Evolutionary conservation across 768 basidiomycete genomes (phyloP).

Genomic region (Collybiopsis luxurians): DNA sequence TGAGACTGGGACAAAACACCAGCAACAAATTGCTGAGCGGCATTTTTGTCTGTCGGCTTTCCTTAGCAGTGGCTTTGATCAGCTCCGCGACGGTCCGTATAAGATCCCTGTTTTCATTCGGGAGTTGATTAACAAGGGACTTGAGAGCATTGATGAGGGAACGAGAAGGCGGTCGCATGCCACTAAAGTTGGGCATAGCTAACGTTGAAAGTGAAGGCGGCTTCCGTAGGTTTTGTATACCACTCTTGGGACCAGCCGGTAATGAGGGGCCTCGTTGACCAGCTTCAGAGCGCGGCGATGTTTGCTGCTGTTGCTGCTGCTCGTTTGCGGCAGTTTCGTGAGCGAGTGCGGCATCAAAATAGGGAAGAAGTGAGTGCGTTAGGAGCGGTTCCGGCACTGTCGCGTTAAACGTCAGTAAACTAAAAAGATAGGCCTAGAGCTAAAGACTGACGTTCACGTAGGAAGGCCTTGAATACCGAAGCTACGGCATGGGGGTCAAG

Average conservation of each 20-base stretch:
- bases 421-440: background rate
- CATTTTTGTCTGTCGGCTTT: conserved; percentile 83
- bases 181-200: conserved; percentile 65
- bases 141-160: conserved; percentile 56
- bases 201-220: conserved; percentile 80
- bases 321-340: conserved; percentile 42
- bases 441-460: conserved; percentile 79
- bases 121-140: conserved; percentile 64
- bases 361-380: conserved; percentile 64
- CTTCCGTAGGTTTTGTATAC: conserved; percentile 53
- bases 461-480: conserved; percentile 87
- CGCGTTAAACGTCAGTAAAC: background rate
- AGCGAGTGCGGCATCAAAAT: conserved; percentile 76
- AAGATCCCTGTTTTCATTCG: conserved; percentile 81
- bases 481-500: conserved; percentile 94
- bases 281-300: conserved; percentile 6
- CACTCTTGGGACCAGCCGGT: conserved; percentile 37
- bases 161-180: conserved; percentile 59
- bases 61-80: conserved; percentile 69
- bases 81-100: conserved; percentile 78
- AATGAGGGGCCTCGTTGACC: conserved; percentile 26
- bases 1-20: conserved; percentile 85
- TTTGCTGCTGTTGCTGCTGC: conserved; percentile 11
- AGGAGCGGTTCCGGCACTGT: conserved; percentile 86
- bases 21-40: conserved; percentile 85